Percentiles rank a stretch among this genome's conserved stretches.
Conservation (phyloP, 129 eudicot genomes). For the Saposhnikovia divaricata region DNA sequence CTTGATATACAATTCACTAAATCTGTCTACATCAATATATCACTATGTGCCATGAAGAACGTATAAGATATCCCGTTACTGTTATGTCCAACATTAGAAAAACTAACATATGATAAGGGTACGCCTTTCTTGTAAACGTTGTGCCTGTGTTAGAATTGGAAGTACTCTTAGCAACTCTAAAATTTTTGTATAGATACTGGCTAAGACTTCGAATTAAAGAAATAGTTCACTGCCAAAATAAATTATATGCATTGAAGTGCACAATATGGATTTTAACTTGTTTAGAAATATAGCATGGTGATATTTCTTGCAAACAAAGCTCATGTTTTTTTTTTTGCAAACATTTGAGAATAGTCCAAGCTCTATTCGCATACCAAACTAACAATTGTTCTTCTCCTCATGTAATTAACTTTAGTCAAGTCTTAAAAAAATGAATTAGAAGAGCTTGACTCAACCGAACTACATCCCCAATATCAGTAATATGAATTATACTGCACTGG, state of each 20-base stretch:
- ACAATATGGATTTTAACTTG: not conserved
- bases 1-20: not conserved
- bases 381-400: not conserved
- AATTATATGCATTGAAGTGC: not conserved
- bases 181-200: not conserved
- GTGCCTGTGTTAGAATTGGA: not conserved
- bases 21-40: not conserved
- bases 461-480: not conserved
- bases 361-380: not conserved
- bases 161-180: not conserved
- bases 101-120: not conserved
- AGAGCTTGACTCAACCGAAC: not conserved
- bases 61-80: not conserved
- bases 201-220: not conserved
- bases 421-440: not conserved
- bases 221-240: not conserved
- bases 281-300: not conserved
- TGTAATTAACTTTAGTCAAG: not conserved
- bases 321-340: not conserved
- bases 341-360: not conserved
- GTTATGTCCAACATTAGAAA: not conserved
- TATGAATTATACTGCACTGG: no score
- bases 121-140: not conserved
- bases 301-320: not conserved
- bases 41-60: not conserved